These are phyloP conservation scores for Oxytropis ochrocephala DNA, from an alignment of 306 rosid species.

Conservation along the genomic window DNA sequence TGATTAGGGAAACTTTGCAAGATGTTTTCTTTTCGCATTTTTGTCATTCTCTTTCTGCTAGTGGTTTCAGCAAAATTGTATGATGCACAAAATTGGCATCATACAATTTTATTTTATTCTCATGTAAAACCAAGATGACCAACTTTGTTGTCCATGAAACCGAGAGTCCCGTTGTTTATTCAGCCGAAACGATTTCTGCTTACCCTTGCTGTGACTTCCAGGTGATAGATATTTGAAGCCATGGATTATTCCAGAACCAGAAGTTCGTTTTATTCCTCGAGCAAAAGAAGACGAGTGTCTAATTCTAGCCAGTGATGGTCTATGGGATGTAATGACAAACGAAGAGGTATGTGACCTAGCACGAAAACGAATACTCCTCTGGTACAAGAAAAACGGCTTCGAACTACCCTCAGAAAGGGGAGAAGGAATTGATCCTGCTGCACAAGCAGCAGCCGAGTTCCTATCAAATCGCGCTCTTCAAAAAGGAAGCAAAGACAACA, in stretches of 20 bases:
- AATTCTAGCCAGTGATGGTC: constrained; percentile 41
- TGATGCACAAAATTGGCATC: neutral
- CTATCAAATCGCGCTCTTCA: constrained; percentile 66
- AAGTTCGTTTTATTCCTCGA: constrained; percentile 73
- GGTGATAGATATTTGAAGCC: constrained; percentile 48
- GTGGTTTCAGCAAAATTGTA: neutral
- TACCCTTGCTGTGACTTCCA: constrained; percentile 31
- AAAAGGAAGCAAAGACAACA: constrained; percentile 59
- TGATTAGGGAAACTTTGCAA: neutral
- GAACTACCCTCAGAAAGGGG: constrained; percentile 51
- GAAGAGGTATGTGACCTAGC: constrained; percentile 88
- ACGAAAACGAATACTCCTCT: constrained; percentile 60
- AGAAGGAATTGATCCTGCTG: constrained; percentile 69
- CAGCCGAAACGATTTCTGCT: neutral
- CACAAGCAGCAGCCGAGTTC: constrained; percentile 90
- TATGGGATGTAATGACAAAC: constrained; percentile 88
- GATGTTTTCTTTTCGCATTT: neutral
- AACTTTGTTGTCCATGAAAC: neutral
- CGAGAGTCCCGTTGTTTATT: neutral
- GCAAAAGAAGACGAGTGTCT: constrained; percentile 81
- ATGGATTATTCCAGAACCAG: constrained; percentile 92
- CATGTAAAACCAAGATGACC: neutral
- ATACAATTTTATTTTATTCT: neutral
- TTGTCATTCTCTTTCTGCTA: neutral
- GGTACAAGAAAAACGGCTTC: constrained; percentile 79